Evolutionary conservation across 352 stramenopile genomes (phyloP), one percentile per base, ranked within the genome.

Genomic region (Phytophthora multivora): DNA sequence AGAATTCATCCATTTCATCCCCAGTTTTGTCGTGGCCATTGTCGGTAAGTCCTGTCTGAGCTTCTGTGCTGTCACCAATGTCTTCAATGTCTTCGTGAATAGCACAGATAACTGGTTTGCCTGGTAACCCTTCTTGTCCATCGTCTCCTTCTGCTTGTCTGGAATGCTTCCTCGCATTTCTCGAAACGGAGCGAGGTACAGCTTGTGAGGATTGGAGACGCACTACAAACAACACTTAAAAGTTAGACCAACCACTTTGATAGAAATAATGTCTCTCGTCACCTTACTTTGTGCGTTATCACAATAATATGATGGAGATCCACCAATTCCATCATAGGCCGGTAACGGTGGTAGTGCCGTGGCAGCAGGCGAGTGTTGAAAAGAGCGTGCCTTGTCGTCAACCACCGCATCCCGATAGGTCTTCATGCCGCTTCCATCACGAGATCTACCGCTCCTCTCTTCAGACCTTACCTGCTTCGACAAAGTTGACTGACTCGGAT

Each of bases 321-420:
- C 86, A 30, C 83, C 83, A 51, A 91, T 80, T 1, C 83, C 86
- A 60, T 94, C 83, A 59, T 94, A 93, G 5, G 83, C 83, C 77
- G 86, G 86, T 10, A 94, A 54, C 12, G 83, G 83, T n/a, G 83
- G 80, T 8, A 94, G 59, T 13, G 82, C 52, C 40, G 61, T 46
- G 1, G 61, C 21, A 30, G 15, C 59, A 11, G 50, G 4, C 31
- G 47, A 38, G 28, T 68, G 56, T 9, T 60, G 61, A 53, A 61
- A 65, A 13, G 23, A 9, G 10, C 42, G 10, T 41, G 11, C 18
- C 28, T 51, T 42, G 11, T 59, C 21, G 11, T 49, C 36, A 8
- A 25, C n/a, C 10, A 49, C 35, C 16, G 40, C 31, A 55, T 59
- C 35, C 48, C 36, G 21, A 15, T 56, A 42, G 8, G 15, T 15